Base-by-base conservation (phyloP, 768 basidiomycete species). In the Leccinum obscurum region DNA sequence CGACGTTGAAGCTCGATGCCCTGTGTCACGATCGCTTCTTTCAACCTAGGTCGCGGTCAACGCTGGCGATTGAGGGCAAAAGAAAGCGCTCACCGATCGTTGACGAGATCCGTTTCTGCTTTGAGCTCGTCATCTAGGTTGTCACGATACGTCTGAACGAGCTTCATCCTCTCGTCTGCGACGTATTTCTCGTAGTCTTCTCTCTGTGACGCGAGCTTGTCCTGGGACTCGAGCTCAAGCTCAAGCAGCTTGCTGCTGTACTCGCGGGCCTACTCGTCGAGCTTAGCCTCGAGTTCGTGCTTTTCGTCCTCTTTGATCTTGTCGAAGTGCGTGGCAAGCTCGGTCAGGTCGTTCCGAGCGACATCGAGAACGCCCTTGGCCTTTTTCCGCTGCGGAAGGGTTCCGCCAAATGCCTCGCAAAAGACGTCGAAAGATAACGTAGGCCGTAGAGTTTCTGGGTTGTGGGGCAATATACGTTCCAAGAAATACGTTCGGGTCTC, bases 1-100 rank as follows among this genome's bases (percentile, higher is more conserved):
- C 93, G 85, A 54, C 95, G 88, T 72, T 98, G 97, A 28, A 98
- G 86, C 76, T 98, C 97, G 68, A 99, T 94, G 17, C 95, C 97
- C 73, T 98, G 95, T 3, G 95, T 90, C 54, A 98, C 83, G 56
- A 98, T 93, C 72, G 96, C 95, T 72, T 96, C 93, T 72, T 89
- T 92, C 60, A 99, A 81, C 46, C 95, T 97, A 68, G 22, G 44
- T 24, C 1, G 13, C 20, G 6, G 41, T 65, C 46, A 60, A 20
- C 41, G 2, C 15, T 6, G 28, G 55, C 0, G 49, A 46, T 9
- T 46, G 41, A n/a, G 20, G 2, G 20, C 28, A 59, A 10, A 22
- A 46, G 6, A 4, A 20, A 0, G 44, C 30, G 62, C 83, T 61
- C 68, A 95, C 95, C 96, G 87, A 78, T 98, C 87, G 72, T 98